Evolutionary conservation across 306 rosid genomes (phyloP).

Genomic region (Echinosophora koreensis): DNA sequence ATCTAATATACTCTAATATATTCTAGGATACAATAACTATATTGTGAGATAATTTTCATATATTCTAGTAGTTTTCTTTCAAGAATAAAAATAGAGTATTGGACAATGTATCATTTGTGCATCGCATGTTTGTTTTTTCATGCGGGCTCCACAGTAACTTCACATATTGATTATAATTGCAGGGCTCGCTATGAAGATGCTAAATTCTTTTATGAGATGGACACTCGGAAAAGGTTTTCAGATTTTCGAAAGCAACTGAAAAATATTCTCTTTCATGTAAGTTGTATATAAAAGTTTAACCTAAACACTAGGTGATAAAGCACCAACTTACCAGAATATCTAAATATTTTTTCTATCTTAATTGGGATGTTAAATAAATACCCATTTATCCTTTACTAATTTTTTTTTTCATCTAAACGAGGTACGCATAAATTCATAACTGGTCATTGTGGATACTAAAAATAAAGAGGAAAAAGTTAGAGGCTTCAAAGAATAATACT

Average conservation of each 20-base stretch:
- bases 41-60: too few relatives aligned
- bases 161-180: slow-evolving; percentile 48
- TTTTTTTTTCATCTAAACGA: slow-evolving; percentile 28
- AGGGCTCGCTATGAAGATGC: slow-evolving; percentile 99
- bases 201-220: slow-evolving; percentile 88
- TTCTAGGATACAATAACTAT: too few relatives aligned
- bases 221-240: slow-evolving; percentile 72
- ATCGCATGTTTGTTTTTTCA: slow-evolving; percentile 27
- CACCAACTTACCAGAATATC: slow-evolving; percentile 5
- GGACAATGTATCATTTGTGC: slow-evolving; percentile 14
- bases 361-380: slow-evolving; percentile 36
- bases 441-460: background rate
- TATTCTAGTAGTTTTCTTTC: slow-evolving; percentile 26
- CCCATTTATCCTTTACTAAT: slow-evolving; percentile 3
- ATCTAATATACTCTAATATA: too few relatives aligned
- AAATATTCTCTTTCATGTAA: slow-evolving; percentile 90
- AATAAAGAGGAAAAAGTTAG: background rate
- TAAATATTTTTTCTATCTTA: background rate
- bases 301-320: background rate
- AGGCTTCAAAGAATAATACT: slow-evolving; percentile 23
- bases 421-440: slow-evolving; percentile 2
- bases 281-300: slow-evolving; percentile 44
- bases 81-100: background rate
- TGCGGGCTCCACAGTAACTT: slow-evolving; percentile 36
- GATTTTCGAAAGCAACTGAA: slow-evolving; percentile 80